These are phyloP conservation scores for Pseudocercospora musae DNA, from an alignment of 2,329 filamentous ascomycete species.

Conservation along the genomic window DNA sequence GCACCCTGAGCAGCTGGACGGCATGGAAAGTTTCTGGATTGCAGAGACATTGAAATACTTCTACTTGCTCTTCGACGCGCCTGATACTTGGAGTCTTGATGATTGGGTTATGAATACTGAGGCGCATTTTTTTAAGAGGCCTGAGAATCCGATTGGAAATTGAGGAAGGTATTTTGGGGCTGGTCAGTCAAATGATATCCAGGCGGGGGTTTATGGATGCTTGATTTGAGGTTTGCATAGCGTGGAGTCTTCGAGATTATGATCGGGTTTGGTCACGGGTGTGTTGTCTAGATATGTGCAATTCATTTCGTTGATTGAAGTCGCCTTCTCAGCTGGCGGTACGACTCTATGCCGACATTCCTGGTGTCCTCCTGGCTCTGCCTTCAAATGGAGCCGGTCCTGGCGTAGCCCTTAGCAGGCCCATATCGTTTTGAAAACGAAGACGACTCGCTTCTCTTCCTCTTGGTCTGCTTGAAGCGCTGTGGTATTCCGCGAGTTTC, in stretches of 20 bases:
- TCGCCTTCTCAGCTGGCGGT: neutral
- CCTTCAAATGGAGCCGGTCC: neutral
- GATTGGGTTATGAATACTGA: slow-evolving; percentile 63
- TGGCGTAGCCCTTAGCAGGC: neutral
- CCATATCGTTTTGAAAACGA: neutral
- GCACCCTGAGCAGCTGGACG: slow-evolving; percentile 48
- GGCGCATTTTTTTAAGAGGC: slow-evolving; percentile 47
- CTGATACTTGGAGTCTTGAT: slow-evolving; percentile 63
- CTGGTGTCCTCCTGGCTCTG: neutral
- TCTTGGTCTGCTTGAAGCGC: neutral
- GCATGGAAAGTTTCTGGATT: slow-evolving; percentile 85
- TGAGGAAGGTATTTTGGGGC: neutral
- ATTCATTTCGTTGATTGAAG: neutral
- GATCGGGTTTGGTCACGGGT: neutral
- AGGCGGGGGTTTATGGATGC: neutral
- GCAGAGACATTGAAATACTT: slow-evolving; percentile 93
- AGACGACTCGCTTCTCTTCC: neutral
- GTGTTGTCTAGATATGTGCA: neutral
- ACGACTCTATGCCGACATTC: neutral
- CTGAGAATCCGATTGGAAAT: slow-evolving; percentile 2
- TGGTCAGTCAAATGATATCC: neutral
- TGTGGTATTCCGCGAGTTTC: neutral
- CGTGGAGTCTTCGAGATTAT: neutral
- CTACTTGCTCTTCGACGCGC: slow-evolving; percentile 73
- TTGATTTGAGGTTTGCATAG: neutral